phyloP scores from a whole-genome alignment of 768 basidiomycete genomes.

The Suillus occidentalis region DNA sequence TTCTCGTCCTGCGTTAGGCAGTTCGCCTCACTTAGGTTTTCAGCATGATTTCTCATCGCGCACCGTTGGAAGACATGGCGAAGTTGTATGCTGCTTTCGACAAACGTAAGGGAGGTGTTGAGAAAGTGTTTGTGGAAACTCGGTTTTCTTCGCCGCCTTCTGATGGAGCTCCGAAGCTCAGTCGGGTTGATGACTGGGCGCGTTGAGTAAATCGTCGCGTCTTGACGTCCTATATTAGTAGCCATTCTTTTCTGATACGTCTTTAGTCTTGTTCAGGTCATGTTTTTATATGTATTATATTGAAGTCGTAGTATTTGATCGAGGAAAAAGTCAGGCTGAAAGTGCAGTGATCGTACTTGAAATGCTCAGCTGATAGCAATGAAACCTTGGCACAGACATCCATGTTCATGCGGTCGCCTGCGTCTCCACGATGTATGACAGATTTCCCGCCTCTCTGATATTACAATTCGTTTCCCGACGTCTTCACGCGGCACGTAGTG shows the following conservation, averaged over 20 bases:
- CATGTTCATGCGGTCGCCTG: background rate
- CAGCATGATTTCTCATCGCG: conserved; percentile 56
- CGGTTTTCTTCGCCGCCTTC: conserved; percentile 47
- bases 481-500: background rate
- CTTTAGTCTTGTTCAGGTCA: background rate
- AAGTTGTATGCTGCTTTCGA: conserved; percentile 67
- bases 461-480: background rate
- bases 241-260: background rate
- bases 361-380: background rate
- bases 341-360: background rate
- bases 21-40: conserved; percentile 1
- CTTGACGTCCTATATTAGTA: background rate
- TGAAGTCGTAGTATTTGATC: background rate
- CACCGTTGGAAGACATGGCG: conserved; percentile 64
- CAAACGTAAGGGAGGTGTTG: conserved; percentile 52
- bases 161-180: conserved; percentile 51
- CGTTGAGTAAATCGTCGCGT: background rate
- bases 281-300: background rate
- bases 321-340: background rate
- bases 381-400: background rate
- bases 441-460: background rate
- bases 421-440: background rate
- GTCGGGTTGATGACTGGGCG: conserved; percentile 52
- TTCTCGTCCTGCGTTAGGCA: background rate
- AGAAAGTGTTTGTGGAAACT: conserved; percentile 78